phyloP scores from a whole-genome alignment of 768 basidiomycete species.

The Leucocoprinus birnbaumii region DNA sequence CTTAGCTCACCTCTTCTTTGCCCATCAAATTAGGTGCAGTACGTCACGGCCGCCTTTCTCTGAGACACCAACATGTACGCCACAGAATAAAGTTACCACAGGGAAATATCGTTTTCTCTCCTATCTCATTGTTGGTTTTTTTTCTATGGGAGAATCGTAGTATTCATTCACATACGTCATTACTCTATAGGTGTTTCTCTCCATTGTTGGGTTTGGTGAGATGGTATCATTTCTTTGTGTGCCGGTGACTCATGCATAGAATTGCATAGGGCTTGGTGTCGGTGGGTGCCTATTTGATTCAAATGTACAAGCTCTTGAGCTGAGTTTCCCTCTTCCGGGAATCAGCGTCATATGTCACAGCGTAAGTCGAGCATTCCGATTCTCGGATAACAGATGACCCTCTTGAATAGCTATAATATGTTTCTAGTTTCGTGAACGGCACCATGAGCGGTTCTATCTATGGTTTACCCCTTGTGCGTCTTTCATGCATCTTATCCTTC shows the following conservation, averaged over 20 bases:
- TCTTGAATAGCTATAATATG: too few species aligned
- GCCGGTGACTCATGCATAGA: too few species aligned
- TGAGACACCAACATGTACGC: background rate
- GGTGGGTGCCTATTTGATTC: background rate
- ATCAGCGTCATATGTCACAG: background rate
- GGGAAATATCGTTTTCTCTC: background rate
- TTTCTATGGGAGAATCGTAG: background rate
- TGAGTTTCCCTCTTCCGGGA: too few species aligned
- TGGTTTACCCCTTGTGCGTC: background rate
- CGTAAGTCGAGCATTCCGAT: background rate
- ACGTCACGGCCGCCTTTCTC: background rate
- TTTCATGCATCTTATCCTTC: background rate
- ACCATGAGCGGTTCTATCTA: background rate
- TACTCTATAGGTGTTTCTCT: background rate
- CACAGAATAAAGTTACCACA: background rate
- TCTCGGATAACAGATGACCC: too few species aligned
- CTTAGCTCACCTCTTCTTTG: constrained; percentile 3
- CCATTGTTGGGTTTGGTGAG: background rate
- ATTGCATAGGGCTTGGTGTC: background rate
- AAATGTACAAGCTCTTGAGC: too few species aligned
- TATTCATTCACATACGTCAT: background rate
- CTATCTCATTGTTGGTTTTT: background rate
- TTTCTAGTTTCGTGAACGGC: background rate
- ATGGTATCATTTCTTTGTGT: background rate
- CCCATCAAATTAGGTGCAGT: background rate